Base-by-base conservation (phyloP, 495 filamentous ascomycete genomes). In the Xylaria telfairii region DNA sequence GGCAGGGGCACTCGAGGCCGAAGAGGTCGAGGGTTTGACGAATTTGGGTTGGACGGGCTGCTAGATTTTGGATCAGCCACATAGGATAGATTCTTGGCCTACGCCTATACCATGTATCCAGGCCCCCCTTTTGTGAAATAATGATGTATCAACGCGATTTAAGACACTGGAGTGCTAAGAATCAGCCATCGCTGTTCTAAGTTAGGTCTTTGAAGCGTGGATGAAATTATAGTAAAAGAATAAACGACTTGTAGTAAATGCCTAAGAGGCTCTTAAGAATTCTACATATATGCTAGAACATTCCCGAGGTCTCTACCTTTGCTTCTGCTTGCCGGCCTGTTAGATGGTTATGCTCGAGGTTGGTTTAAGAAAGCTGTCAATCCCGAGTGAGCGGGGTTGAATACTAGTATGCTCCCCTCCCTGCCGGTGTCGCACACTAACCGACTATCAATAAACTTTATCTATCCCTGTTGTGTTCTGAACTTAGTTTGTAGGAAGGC, bases 41-140 rank as follows among this genome's bases (percentile, higher is more conserved):
- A 74, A 79, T 46, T 17, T 82, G 59, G 72, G 72, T 1, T 80
- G 65, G 74, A 69, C 80, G 70, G 81, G 81, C 0, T 81, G 79
- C 67, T 82, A 78, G 66, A 42, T n/a, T 19, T 28, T 15, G 24
- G 26, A 60, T 21, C 17, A 26, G 39, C 17, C 34, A 26, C 28
- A 15, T 57, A 5, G n/a, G 26, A 65, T 51, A 39, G 42, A 44
- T 15, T 34, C 17, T 65, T 37, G 21, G 26, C 28, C 42, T 59
- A 37, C 56, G 56, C 56, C 15, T 24, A 37, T 21, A 57, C 30
- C 32, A 37, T 34, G 8, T 59, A 59, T 9, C 6, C 19, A 32
- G 56, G 8, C 24, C 51, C 49, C 12, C 5, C 7, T 15, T 24
- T 26, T 26, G 28, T 21, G 59, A 62, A 24, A 42, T 21, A 24